phyloP scores from a whole-genome alignment of 495 filamentous ascomycete genomes.

The Pseudevernia furfuracea region DNA sequence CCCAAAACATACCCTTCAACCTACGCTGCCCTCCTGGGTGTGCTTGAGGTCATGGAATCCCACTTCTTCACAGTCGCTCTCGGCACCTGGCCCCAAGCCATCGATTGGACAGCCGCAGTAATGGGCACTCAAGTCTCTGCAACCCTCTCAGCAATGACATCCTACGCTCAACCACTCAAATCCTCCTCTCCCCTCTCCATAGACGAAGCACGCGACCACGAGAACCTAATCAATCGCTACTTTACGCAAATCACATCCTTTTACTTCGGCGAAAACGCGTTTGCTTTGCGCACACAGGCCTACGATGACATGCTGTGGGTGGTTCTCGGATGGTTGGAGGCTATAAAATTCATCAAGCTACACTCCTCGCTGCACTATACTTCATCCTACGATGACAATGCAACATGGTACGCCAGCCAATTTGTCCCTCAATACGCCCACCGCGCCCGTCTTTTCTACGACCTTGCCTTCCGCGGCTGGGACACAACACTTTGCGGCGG shows the following conservation, averaged over 20 bases:
- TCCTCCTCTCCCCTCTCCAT: conserved; percentile 24
- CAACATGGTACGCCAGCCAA: conserved; percentile 63
- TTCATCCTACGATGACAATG: conserved; percentile 23
- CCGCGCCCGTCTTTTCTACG: conserved; percentile 82
- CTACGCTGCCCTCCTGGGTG: conserved; percentile 41
- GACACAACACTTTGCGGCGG: conserved; percentile 74
- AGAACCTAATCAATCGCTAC: conserved; percentile 75
- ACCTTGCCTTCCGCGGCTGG: conserved; percentile 72
- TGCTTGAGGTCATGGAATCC: conserved; percentile 67
- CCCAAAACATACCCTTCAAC: conserved; percentile 12
- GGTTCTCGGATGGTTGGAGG: conserved; percentile 84
- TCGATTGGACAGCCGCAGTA: conserved; percentile 93
- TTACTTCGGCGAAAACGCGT: conserved; percentile 82
- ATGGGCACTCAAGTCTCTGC: conserved; percentile 72
- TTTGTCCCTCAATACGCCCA: conserved; percentile 79
- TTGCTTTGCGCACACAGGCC: conserved; percentile 68
- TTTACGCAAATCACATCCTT: conserved; percentile 67
- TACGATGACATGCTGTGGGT: conserved; percentile 98
- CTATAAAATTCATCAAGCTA: conserved; percentile 62
- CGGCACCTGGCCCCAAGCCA: conserved; percentile 77
- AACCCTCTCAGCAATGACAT: conserved; percentile 56
- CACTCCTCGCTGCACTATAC: conserved; percentile 57
- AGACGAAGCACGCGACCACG: conserved; percentile 41
- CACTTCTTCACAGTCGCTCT: conserved; percentile 68
- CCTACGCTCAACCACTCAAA: conserved; percentile 28